Conservation (phyloP, 2,329 filamentous ascomycete genomes). For the Fonsecaea pedrosoi region DNA sequence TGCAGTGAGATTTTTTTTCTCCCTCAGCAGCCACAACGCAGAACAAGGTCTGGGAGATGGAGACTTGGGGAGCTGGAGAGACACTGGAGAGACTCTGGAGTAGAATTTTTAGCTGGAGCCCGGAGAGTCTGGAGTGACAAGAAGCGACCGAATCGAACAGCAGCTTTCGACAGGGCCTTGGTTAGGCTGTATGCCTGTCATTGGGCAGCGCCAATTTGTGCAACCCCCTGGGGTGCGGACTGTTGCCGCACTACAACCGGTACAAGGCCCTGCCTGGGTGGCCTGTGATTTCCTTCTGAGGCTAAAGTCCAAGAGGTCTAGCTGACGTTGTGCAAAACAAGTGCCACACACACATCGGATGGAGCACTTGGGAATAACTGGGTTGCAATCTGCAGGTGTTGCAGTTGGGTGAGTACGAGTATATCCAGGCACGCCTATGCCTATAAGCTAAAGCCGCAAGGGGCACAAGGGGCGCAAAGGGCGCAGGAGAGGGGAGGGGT, state of each 20-base stretch:
- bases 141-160: constrained; percentile 8
- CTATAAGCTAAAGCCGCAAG: constrained; percentile 7
- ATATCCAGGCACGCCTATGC: constrained; percentile 22
- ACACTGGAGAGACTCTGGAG: constrained; percentile 5
- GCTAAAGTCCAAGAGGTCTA: constrained; percentile 14
- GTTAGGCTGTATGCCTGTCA: background rate
- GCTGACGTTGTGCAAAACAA: background rate
- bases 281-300: background rate
- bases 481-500: background rate
- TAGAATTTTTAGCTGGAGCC: constrained; percentile 2
- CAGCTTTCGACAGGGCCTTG: background rate
- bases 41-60: constrained; percentile 1
- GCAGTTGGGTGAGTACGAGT: background rate
- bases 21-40: background rate
- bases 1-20: background rate
- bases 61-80: constrained; percentile 12
- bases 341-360: background rate
- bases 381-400: constrained; percentile 3
- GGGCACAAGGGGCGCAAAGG: background rate
- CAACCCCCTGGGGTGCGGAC: constrained; percentile 1
- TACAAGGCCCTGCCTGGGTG: background rate
- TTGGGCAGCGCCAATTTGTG: constrained; percentile 4
- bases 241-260: constrained; percentile 9
- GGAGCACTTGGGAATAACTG: background rate
- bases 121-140: constrained; percentile 1